A percentile compares a stretch with the other conserved stretches of the same genome.
Evolutionary conservation across 768 basidiomycete species (phyloP).

Genomic region (Boletellus emodensis): DNA sequence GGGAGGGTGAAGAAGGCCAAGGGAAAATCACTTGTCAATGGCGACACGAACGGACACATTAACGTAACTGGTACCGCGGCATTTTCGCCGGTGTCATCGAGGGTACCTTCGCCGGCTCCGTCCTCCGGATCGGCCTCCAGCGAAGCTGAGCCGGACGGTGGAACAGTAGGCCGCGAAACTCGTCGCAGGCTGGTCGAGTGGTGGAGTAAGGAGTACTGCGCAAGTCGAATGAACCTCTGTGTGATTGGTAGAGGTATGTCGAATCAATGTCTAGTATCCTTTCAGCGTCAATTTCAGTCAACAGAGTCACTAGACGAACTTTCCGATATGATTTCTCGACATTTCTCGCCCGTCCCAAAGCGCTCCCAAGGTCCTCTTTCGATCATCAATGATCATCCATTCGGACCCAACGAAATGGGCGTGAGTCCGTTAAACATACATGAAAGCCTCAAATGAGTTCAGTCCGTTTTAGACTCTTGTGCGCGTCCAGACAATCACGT

Average conservation of each 20-base stretch:
- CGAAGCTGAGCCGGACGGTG: constrained; percentile 70
- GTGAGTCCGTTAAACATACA: constrained; percentile 41
- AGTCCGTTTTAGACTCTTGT: constrained; percentile 60
- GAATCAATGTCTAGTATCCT: background rate
- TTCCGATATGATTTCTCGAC: constrained; percentile 51
- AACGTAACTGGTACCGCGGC: constrained; percentile 20
- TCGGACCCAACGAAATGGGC: constrained; percentile 66
- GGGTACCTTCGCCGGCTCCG: constrained; percentile 55
- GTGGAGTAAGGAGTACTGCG: constrained; percentile 81
- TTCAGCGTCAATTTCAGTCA: constrained; percentile 3
- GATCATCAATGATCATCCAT: constrained; percentile 68
- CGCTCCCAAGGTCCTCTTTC: constrained; percentile 58
- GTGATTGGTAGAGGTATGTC: constrained; percentile 70
- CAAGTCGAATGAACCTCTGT: constrained; percentile 76
- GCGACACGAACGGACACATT: constrained; percentile 22
- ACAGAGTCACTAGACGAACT: constrained; percentile 76
- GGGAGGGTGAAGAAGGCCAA: constrained; percentile 54
- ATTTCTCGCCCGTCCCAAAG: constrained; percentile 73
- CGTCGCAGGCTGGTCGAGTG: constrained; percentile 77
- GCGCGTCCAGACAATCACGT: constrained; percentile 85
- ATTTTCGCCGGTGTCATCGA: constrained; percentile 49
- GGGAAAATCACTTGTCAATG: constrained; percentile 35
- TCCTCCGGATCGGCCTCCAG: constrained; percentile 51
- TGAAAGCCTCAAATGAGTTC: constrained; percentile 8
- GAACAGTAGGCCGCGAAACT: constrained; percentile 73